A percentile compares a stretch with the other conserved stretches of the same genome.
These are phyloP conservation scores for Tetracladium marchalianum DNA, from an alignment of 495 filamentous ascomycete species.

Conservation along the genomic window DNA sequence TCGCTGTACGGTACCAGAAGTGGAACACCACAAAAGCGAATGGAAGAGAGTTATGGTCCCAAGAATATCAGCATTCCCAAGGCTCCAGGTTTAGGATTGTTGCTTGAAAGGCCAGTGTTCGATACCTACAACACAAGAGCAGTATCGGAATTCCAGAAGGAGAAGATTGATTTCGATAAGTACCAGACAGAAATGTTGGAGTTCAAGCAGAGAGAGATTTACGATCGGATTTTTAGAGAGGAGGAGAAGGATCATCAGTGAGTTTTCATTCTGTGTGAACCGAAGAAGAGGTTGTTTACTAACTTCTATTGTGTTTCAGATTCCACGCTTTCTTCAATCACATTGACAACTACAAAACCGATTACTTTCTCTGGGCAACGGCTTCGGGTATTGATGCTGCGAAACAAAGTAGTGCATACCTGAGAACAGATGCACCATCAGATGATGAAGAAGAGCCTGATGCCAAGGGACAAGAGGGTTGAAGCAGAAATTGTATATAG, in stretches of 20 bases:
- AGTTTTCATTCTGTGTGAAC: constrained; percentile 22
- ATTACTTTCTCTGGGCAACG: constrained; percentile 69
- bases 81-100: constrained; percentile 76
- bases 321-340: constrained; percentile 79
- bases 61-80: constrained; percentile 80
- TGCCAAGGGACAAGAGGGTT: constrained; percentile 25
- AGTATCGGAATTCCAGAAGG: constrained; percentile 40
- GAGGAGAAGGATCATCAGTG: constrained; percentile 72
- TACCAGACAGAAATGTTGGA: constrained; percentile 67
- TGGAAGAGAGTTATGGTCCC: constrained; percentile 57
- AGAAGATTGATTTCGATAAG: constrained; percentile 66
- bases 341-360: constrained; percentile 63
- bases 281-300: constrained; percentile 6
- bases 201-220: constrained; percentile 93
- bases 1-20: no score
- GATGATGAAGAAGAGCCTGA: constrained; percentile 30
- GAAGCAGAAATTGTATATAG: not conserved
- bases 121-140: constrained; percentile 64
- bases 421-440: constrained; percentile 24
- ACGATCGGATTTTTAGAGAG: constrained; percentile 78
- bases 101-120: constrained; percentile 87
- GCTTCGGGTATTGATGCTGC: constrained; percentile 51
- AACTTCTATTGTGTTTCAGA: constrained; percentile 25
- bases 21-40: constrained; percentile 55
- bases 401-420: constrained; percentile 25